A percentile compares a stretch with the other conserved stretches of the same genome.
phyloP scores from a whole-genome alignment of 352 stramenopile species.

The Pythium volutum region DNA sequence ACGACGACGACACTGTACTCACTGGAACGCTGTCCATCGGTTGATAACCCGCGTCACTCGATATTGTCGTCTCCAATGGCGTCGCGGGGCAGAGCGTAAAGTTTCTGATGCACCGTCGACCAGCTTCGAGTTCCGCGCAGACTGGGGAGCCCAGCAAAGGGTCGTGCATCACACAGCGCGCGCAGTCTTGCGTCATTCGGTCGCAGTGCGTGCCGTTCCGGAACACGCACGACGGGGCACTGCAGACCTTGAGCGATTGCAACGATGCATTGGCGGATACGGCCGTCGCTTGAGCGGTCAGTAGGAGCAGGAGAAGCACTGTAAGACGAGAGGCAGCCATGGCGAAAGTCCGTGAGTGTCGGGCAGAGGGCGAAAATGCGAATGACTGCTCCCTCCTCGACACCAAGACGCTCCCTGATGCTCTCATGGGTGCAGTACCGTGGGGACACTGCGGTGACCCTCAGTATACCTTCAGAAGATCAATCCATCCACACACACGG shows the following conservation, averaged over 20 bases:
- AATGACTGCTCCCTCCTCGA: background rate
- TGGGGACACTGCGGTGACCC: too few relatives aligned
- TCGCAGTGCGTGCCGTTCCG: conserved; percentile 8
- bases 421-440: too few relatives aligned
- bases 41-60: background rate
- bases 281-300: background rate
- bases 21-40: background rate
- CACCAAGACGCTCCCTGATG: too few relatives aligned
- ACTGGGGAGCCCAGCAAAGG: background rate
- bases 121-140: background rate
- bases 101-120: background rate
- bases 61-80: background rate
- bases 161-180: background rate
- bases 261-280: background rate
- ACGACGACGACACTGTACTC: too few relatives aligned
- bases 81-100: background rate
- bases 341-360: background rate
- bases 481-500: background rate
- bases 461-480: too few relatives aligned
- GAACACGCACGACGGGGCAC: background rate
- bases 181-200: background rate
- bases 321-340: background rate
- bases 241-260: background rate
- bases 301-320: background rate
- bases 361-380: background rate